A percentile compares a stretch with the other conserved stretches of the same genome.
phyloP scores from a whole-genome alignment of 2,329 filamentous ascomycete species.

The Fusarium sp. region DNA sequence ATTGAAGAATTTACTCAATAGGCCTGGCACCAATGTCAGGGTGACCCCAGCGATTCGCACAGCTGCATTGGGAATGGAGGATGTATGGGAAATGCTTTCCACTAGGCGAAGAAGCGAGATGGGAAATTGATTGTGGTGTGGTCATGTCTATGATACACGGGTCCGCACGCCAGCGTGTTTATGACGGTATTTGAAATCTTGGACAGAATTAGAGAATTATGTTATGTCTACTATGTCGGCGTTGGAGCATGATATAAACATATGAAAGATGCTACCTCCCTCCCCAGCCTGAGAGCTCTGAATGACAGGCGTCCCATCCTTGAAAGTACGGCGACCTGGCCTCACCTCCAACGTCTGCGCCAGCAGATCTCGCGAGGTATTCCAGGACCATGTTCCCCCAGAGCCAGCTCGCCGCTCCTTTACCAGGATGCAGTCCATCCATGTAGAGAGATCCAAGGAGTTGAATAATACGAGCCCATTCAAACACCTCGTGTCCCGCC shows the following conservation, averaged over 20 bases:
- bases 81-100: background rate
- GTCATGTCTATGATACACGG: background rate
- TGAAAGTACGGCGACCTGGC: constrained; percentile 16
- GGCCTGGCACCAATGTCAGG: background rate
- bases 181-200: background rate
- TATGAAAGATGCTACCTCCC: constrained; percentile 10
- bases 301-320: constrained; percentile 20
- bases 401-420: constrained; percentile 31
- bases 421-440: constrained; percentile 25
- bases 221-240: background rate
- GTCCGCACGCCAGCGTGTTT: background rate
- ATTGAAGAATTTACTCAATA: background rate
- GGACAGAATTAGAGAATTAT: background rate
- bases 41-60: background rate
- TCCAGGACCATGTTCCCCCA: constrained; percentile 37
- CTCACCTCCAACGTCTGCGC: constrained; percentile 3
- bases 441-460: constrained; percentile 18
- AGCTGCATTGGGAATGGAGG: background rate
- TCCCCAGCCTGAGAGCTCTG: constrained; percentile 14
- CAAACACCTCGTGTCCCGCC: constrained; percentile 37
- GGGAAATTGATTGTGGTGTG: no score
- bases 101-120: background rate
- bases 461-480: constrained; percentile 31
- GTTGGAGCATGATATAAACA: background rate
- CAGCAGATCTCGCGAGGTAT: constrained; percentile 26